Conservation (phyloP, 2,329 filamentous ascomycete species). For the Knoxdaviesia proteae region DNA sequence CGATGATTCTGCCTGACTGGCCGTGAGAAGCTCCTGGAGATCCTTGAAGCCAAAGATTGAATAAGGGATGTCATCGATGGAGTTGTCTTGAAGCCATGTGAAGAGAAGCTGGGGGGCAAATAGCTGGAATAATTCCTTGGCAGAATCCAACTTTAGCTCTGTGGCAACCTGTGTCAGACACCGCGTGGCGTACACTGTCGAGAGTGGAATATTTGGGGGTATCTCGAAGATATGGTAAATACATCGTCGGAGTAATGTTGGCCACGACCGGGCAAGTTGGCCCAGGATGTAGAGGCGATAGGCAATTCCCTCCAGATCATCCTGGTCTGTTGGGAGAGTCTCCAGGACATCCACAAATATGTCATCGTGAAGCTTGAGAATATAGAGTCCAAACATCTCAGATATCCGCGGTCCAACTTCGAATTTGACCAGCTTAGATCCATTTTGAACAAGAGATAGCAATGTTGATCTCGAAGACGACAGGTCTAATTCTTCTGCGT, state of each 20-base stretch:
- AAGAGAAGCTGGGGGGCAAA: slow-evolving; percentile 81
- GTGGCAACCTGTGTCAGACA: slow-evolving; percentile 49
- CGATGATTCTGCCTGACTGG: slow-evolving; percentile 56
- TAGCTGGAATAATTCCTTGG: slow-evolving; percentile 55
- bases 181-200: slow-evolving; percentile 47
- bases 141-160: slow-evolving; percentile 40
- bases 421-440: slow-evolving; percentile 54
- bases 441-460: slow-evolving; percentile 47
- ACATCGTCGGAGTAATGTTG: slow-evolving; percentile 65
- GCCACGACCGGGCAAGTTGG: slow-evolving; percentile 62
- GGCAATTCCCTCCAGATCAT: slow-evolving; percentile 63
- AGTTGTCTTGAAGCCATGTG: slow-evolving; percentile 60
- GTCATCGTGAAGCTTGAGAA: slow-evolving; percentile 64
- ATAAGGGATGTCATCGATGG: slow-evolving; percentile 56
- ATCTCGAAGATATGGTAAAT: slow-evolving; percentile 92
- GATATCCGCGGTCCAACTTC: slow-evolving; percentile 50
- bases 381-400: slow-evolving; percentile 57
- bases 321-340: slow-evolving; percentile 51
- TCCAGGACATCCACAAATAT: slow-evolving; percentile 71
- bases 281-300: slow-evolving; percentile 60
- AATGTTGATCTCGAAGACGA: slow-evolving; percentile 48
- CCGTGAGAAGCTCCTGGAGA: slow-evolving; percentile 45
- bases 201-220: slow-evolving; percentile 47
- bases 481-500: slow-evolving; percentile 36
- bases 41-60: slow-evolving; percentile 61